phyloP scores from a whole-genome alignment of 2,329 filamentous ascomycete genomes.

The Knoxdaviesia proteae region DNA sequence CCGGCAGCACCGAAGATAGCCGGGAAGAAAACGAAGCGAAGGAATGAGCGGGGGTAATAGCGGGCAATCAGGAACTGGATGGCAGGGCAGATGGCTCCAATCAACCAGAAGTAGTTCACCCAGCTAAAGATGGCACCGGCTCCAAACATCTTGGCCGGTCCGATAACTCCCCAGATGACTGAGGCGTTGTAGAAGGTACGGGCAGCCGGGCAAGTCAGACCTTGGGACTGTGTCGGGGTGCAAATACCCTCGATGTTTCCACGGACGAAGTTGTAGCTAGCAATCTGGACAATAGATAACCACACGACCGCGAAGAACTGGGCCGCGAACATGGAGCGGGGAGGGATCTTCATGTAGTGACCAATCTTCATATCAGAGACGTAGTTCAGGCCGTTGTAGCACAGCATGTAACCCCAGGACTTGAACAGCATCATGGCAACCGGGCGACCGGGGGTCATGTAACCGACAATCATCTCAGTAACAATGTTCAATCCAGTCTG shows the following conservation, averaged over 20 bases:
- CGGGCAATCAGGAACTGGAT: constrained; percentile 26
- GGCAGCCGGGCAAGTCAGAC: constrained; percentile 34
- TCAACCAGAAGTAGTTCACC: constrained; percentile 34
- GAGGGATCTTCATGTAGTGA: constrained; percentile 32
- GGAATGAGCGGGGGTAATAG: constrained; percentile 21
- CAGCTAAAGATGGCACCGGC: constrained; percentile 23
- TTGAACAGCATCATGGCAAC: constrained; percentile 31
- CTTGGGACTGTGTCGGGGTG: constrained; percentile 21
- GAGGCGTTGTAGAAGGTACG: constrained; percentile 39
- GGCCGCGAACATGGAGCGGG: constrained; percentile 24
- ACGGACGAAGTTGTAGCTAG: constrained; percentile 18
- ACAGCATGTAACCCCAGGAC: constrained; percentile 23
- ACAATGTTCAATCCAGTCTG: constrained; percentile 26
- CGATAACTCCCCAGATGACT: constrained; percentile 41
- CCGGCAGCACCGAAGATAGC: constrained; percentile 29
- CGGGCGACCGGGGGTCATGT: constrained; percentile 24
- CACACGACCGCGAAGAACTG: constrained; percentile 20
- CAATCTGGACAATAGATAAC: constrained; percentile 17
- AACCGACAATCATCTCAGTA: constrained; percentile 26
- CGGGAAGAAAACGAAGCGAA: constrained; percentile 29
- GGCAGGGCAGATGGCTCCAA: constrained; percentile 25
- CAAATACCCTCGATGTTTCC: constrained; percentile 33
- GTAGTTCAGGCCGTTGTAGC: constrained; percentile 24
- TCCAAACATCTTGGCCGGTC: constrained; percentile 14
- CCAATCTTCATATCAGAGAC: constrained; percentile 29